Conservation (phyloP, 805 yeast species). For the Ogataea naganishii region DNA sequence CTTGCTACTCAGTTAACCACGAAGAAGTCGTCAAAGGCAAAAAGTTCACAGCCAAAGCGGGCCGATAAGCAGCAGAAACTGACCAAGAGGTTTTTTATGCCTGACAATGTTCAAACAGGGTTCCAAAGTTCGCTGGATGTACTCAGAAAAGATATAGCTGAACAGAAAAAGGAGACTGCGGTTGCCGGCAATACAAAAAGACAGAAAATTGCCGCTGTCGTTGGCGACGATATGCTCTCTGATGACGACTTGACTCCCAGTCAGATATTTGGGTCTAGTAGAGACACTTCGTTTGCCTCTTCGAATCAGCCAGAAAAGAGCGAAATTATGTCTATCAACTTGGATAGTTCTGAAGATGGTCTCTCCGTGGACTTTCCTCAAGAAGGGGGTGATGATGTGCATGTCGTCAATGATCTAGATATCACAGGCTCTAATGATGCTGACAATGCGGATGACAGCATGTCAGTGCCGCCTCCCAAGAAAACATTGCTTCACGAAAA, state of each 20-base stretch:
- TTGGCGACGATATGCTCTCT: conserved; percentile 10
- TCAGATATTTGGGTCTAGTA: conserved; percentile 10
- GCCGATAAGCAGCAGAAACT: conserved; percentile 7
- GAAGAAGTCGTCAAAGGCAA: conserved; percentile 22
- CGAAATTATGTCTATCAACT: conserved; percentile 4
- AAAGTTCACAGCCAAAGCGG: conserved; percentile 4
- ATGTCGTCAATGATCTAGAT: conserved; percentile 1
- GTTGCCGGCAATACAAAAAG: conserved; percentile 1
- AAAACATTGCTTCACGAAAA: too few relatives aligned
- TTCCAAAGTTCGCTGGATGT: too few relatives aligned
- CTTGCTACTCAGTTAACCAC: conserved; percentile 61
- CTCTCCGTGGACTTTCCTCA: conserved; percentile 3
- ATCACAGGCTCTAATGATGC: conserved; percentile 6
- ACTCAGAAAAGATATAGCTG: conserved; percentile 1
- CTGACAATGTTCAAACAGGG: conserved; percentile 61
- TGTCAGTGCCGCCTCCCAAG: too few relatives aligned
- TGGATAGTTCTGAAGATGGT: conserved; percentile 12
- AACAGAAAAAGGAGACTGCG: neutral
- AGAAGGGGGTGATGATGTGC: neutral
- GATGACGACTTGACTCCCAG: conserved; percentile 11
- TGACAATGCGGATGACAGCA: too few relatives aligned
- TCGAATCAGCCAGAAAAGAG: too few relatives aligned
- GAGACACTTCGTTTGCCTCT: conserved; percentile 3
- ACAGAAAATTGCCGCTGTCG: conserved; percentile 6
- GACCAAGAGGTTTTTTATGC: conserved; percentile 57